Evolutionary conservation across 306 rosid genomes (phyloP), one percentile per base, ranked within the genome.

Genomic region (Abrus pulchellus): DNA sequence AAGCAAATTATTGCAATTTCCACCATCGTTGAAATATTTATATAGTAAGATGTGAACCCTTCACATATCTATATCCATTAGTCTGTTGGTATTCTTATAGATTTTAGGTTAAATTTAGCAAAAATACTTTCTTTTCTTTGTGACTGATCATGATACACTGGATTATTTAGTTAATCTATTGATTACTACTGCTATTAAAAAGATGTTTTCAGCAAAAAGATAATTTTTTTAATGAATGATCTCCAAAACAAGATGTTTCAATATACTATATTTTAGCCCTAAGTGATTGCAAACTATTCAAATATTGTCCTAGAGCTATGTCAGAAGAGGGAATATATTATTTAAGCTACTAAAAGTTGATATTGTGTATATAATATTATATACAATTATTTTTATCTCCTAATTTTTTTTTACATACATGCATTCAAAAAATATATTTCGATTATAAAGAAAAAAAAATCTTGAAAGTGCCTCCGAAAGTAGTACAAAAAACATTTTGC

Each of bases 221-320:
- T 14, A 4, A 7, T 38, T 40, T 54, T 20, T 14, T 56, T 29
- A 38, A 74, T 12, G 7, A 74, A 44, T 10, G 7, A 12, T 50
- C 55, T 29, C 28, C 14, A 36, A 28, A 34, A 70, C 11, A 48
- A n/a, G 53, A 34, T 12, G 52, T 47, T 1, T 30, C 30, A 14
- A 45, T 6, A 54, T 13, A 45, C 2, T 55, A 52, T 70, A n/a
- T 74, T 53, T 56, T 78, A 68, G 57, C 28, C 63, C 5, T 65
- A 79, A 34, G 77, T 72, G 86, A 75, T 77, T 41, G 77, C 48
- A 70, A 78, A 72, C 6, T 78, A 32, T 66, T 63, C 34, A 70
- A 50, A 77, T 7, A 61, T 32, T 49, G 70, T 61, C 36, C 1
- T 73, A 50, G 9, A 50, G 72, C 50, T 9, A 32, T 48, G 80